A percentile compares a stretch with the other conserved stretches of the same genome.
Conservation (phyloP, 73 alveolate genomes). For the Paramecium tetraurelia region DNA sequence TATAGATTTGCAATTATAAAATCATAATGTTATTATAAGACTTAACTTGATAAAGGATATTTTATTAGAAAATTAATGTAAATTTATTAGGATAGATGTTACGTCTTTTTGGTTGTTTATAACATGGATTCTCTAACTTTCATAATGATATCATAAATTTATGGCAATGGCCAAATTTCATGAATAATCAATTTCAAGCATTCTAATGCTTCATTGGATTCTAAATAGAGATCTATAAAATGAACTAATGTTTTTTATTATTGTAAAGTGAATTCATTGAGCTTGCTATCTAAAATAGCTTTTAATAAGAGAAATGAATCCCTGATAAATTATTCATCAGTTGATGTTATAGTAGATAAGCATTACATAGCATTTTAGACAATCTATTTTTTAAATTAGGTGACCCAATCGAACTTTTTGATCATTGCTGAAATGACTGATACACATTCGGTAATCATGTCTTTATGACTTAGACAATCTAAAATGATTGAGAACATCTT, state of each 20-base stretch:
- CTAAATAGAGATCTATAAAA: conserved; percentile 36
- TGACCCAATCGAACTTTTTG: background rate
- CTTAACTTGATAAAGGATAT: conserved; percentile 17
- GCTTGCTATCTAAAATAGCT: conserved; percentile 7
- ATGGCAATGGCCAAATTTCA: background rate
- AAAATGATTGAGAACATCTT: background rate
- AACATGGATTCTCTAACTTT: conserved; percentile 36
- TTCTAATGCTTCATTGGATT: conserved; percentile 24
- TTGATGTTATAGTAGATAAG: background rate
- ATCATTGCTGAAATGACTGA: background rate
- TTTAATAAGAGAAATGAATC: background rate
- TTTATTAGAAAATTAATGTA: conserved; percentile 1
- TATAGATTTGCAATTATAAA: conserved; percentile 18
- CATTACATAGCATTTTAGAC: conserved; percentile 8
- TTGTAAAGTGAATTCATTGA: background rate
- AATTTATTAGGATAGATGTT: background rate
- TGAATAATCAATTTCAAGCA: background rate
- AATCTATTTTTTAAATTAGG: background rate
- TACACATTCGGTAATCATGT: conserved; percentile 19
- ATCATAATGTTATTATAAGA: conserved; percentile 25
- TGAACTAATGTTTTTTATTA: conserved; percentile 38
- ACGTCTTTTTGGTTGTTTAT: background rate
- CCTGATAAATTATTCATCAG: conserved; percentile 35
- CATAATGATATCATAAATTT: conserved; percentile 7
- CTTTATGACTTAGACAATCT: conserved; percentile 5